Base-by-base conservation (phyloP, 805 yeast species). In the Diddensiella santjacobensis region DNA sequence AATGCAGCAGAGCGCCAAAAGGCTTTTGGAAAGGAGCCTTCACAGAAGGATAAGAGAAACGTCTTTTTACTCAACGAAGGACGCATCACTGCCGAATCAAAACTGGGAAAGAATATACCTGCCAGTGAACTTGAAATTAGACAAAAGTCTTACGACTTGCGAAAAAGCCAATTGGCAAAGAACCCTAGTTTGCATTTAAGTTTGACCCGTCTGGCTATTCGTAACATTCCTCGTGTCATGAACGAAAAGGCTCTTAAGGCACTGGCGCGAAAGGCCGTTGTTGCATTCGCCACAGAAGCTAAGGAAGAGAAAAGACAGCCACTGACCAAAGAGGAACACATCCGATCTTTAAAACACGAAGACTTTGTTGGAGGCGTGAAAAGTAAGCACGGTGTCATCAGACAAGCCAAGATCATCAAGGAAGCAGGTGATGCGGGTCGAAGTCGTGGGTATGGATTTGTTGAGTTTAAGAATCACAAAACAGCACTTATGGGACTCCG, bases 361-460 rank as follows among this genome's bases (percentile, higher is more conserved):
- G 45, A 50, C 11, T 13, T 26, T 4, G 19, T 15, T 24, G 49
- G 45, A 13, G 11, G 18, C 3, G 74, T 72, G 40, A 72, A 72
- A 51, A 87, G 85, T 62, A 84, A 88, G 59, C 79, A 78, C 40
- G 99, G 99, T 70, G 87, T 93, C 35, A 96, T 93, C 2, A 83
- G 79, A 66, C 98, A 93, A 69, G 85, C 97, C 22, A 93, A 93
- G 71, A 83, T 93, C 55, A 85, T 93, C 53, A 91, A 90, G 65
- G 96, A 89, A 4, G 73, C 91, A 5, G 95, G 95, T 18, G 84
- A 83, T 22, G 68, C 75, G 23, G 99, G 99, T 48, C 78, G 99
- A 67, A 83, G 93, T 62, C 83, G 97, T 73, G 99, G 99, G 52
- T 93, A 91, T 61, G 99, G 99, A 54, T 91, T 93, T 74, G 68